Base-by-base conservation (phyloP, 208 protist genomes). In the Wallacemonas sp. region DNA sequence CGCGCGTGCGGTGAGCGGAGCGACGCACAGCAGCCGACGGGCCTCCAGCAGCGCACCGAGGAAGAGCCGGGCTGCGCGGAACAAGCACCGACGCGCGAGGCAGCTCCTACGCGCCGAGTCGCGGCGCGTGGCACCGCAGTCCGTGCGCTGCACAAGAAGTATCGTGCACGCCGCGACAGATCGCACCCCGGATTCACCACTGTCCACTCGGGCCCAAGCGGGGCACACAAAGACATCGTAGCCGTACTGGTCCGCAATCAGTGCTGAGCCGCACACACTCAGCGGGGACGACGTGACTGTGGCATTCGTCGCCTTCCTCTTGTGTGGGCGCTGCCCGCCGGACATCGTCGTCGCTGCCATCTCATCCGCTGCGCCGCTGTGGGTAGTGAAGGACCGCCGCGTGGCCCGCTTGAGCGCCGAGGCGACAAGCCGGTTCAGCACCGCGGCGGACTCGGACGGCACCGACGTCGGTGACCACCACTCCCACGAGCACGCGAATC, bases 401-500 rank as follows among this genome's bases (percentile, higher is more conserved):
- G 50, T 57, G 12, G 30, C 26, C 8, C 50, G 30, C 24, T 34
- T 37, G 12, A 57, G 30, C 4, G 50, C 50, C 21, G 10, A 36
- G 17, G 41, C 24, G 41, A 17, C 10, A 9, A 32, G 41, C 9
- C 36, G 27, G 9, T 22, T 12, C 26, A 38, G 21, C 52, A 41
- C 41, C 42, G 41, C 44, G 66, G 6, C 24, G 37, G 41, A 36
- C 50, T 42, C 39, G 41, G 27, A 13, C 29, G 8, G 27, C n/a
- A 29, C 30, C 32, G n/a, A 38, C 2, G 21, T 54, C 29, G 57
- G 42, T 44, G 66, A 57, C 87, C 87, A 93, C 44, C 67, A 66
- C 71, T 93, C 87, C 34, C 85, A 81, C 37, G 83, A 21, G 13
- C 77, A 85, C 6, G 75, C 73, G 32, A 48, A 45, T 37, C 17